A percentile compares a stretch with the other conserved stretches of the same genome.
Evolutionary conservation across 2,329 filamentous ascomycete genomes (phyloP).

Genomic region (Colletotrichum sp.): DNA sequence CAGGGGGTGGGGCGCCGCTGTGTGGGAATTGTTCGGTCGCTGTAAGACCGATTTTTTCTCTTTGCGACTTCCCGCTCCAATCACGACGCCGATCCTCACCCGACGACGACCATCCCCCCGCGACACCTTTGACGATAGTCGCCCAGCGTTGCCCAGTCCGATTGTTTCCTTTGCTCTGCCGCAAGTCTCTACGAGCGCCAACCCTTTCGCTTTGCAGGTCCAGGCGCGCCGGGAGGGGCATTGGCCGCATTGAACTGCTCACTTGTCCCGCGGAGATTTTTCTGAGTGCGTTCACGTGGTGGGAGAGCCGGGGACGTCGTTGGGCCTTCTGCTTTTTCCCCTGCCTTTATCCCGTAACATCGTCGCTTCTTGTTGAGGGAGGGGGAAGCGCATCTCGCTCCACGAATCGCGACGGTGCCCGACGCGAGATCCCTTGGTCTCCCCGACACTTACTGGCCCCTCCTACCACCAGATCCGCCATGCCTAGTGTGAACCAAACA

Average conservation of each 20-base stretch:
- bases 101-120: constrained; percentile 1
- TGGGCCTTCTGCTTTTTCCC: not conserved
- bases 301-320: not conserved
- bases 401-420: constrained; percentile 12
- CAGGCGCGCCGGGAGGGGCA: constrained; percentile 13
- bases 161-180: not conserved
- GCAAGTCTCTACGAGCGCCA: not conserved
- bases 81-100: constrained; percentile 15
- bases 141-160: not conserved
- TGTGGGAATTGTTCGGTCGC: constrained; percentile 23
- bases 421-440: not conserved
- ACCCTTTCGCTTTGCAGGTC: not conserved
- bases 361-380: not conserved
- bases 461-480: not conserved
- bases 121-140: not conserved
- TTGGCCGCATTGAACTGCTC: not conserved
- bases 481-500: not conserved
- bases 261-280: not conserved
- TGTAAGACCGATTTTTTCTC: constrained; percentile 22
- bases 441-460: not conserved
- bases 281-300: constrained; percentile 13
- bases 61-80: constrained; percentile 21
- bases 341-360: not conserved
- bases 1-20: constrained; percentile 11
- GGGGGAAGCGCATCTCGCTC: constrained; percentile 1